Evolutionary conservation across 805 yeast genomes (phyloP).

Genomic region (Metschnikowia lunata): DNA sequence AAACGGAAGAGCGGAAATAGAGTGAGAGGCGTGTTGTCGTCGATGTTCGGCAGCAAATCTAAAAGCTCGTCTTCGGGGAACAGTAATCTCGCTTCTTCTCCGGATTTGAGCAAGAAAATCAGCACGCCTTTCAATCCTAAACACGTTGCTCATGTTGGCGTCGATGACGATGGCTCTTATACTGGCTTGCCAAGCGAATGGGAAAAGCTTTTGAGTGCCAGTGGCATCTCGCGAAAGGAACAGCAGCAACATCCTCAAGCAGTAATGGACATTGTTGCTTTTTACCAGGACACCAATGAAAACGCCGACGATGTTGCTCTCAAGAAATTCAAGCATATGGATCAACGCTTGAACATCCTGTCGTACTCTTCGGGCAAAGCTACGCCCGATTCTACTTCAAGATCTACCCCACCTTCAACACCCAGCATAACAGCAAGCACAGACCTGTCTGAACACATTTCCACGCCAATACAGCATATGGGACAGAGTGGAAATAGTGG

Average conservation of each 20-base stretch:
- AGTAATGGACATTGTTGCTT: slow-evolving; percentile 84
- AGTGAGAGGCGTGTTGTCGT: slow-evolving; percentile 56
- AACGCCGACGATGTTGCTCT: slow-evolving; percentile 42
- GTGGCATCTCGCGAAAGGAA: slow-evolving; percentile 84
- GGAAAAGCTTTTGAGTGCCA: slow-evolving; percentile 76
- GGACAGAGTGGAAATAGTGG: not conserved
- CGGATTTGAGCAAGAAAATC: slow-evolving; percentile 47
- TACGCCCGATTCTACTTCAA: slow-evolving; percentile 22
- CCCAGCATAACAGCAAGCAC: slow-evolving; percentile 18
- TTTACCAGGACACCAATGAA: slow-evolving; percentile 60
- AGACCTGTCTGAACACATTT: slow-evolving; percentile 10
- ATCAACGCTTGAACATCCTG: slow-evolving; percentile 7
- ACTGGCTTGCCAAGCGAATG: slow-evolving; percentile 93
- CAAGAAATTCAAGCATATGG: slow-evolving; percentile 36
- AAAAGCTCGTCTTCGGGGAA: slow-evolving; percentile 1
- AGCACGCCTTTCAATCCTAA: slow-evolving; percentile 90
- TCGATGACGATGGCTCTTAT: slow-evolving; percentile 81
- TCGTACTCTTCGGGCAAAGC: not conserved
- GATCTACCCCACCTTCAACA: slow-evolving; percentile 28
- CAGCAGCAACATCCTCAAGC: slow-evolving; percentile 92
- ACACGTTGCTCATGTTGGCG: slow-evolving; percentile 91
- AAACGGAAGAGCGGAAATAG: slow-evolving; percentile 44
- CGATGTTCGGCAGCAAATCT: slow-evolving; percentile 40
- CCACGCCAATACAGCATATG: slow-evolving; percentile 4
- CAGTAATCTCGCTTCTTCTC: slow-evolving; percentile 6